phyloP scores from a whole-genome alignment of 257 asterid genomes.

The Nicotiana attenuata region DNA sequence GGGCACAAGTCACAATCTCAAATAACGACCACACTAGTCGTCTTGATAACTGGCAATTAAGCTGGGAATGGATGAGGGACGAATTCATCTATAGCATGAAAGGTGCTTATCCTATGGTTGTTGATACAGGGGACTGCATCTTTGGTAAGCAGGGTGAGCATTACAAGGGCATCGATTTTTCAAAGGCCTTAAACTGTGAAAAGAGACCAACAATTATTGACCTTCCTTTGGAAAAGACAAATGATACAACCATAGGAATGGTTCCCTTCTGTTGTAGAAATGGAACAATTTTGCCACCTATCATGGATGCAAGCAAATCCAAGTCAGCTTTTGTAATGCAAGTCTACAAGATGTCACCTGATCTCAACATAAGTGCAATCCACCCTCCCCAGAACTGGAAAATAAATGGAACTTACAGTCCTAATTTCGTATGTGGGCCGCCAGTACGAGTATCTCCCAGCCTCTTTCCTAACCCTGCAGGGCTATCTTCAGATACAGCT shows the following conservation, averaged over 20 bases:
- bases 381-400: constrained; percentile 60
- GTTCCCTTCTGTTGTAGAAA: constrained; percentile 64
- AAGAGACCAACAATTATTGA: constrained; percentile 53
- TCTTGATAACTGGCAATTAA: constrained; percentile 49
- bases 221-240: constrained; percentile 47
- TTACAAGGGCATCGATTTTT: constrained; percentile 39
- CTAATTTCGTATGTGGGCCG: constrained; percentile 40
- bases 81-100: constrained; percentile 60
- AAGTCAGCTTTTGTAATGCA: constrained; percentile 49
- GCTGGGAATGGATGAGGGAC: constrained; percentile 66
- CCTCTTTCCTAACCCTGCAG: constrained; percentile 44
- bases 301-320: constrained; percentile 43
- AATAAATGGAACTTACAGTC: constrained; percentile 42
- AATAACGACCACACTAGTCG: constrained; percentile 48
- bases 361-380: constrained; percentile 41
- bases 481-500: constrained; percentile 37
- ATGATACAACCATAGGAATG: constrained; percentile 48
- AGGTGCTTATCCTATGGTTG: constrained; percentile 50
- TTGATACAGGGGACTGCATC: constrained; percentile 47
- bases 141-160: constrained; percentile 46
- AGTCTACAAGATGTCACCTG: constrained; percentile 70
- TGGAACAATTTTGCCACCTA: constrained; percentile 53
- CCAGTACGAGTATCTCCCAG: constrained; percentile 47
- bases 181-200: constrained; percentile 44
- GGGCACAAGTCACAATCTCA: constrained; percentile 56